Evolutionary conservation across 2,329 filamentous ascomycete species (phyloP).

Genomic region (Plenodomus tracheiphilus): DNA sequence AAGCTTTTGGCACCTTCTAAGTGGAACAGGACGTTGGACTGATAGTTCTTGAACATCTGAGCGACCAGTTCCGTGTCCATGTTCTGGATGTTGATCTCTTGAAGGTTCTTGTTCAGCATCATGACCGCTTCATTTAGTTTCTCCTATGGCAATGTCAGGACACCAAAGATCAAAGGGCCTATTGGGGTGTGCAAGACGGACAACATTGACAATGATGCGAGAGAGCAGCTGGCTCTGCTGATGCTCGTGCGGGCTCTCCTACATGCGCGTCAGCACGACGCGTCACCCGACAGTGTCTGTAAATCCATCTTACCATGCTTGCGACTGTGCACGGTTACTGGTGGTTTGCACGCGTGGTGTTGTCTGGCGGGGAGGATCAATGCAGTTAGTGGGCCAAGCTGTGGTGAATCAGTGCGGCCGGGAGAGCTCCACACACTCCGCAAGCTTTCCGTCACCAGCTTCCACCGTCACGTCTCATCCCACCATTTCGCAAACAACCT

Average conservation of each 20-base stretch:
- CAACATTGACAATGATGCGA: conserved; percentile 96
- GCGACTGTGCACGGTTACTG: conserved; percentile 1
- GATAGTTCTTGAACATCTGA: conserved; percentile 99
- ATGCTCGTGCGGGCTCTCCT: conserved; percentile 97
- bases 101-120: conserved; percentile 85
- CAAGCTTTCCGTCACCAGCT: conserved; percentile 17
- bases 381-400: conserved; percentile 29
- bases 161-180: not conserved
- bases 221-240: conserved; percentile 93
- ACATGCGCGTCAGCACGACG: conserved; percentile 12
- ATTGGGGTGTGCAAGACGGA: conserved; percentile 55
- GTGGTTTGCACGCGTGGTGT: conserved; percentile 19
- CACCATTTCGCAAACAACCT: not conserved
- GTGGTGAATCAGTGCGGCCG: conserved; percentile 13
- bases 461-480: not conserved
- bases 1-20: conserved; percentile 78
- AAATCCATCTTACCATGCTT: conserved; percentile 29
- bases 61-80: conserved; percentile 98
- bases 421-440: conserved; percentile 23
- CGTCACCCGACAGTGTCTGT: not conserved
- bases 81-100: conserved; percentile 98
- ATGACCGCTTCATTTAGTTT: conserved; percentile 95
- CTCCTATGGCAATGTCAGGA: conserved; percentile 64
- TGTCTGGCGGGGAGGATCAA: conserved; percentile 29
- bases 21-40: conserved; percentile 96